These are phyloP conservation scores for Leccinum obscurum DNA, from an alignment of 768 basidiomycete species.

Conservation along the genomic window DNA sequence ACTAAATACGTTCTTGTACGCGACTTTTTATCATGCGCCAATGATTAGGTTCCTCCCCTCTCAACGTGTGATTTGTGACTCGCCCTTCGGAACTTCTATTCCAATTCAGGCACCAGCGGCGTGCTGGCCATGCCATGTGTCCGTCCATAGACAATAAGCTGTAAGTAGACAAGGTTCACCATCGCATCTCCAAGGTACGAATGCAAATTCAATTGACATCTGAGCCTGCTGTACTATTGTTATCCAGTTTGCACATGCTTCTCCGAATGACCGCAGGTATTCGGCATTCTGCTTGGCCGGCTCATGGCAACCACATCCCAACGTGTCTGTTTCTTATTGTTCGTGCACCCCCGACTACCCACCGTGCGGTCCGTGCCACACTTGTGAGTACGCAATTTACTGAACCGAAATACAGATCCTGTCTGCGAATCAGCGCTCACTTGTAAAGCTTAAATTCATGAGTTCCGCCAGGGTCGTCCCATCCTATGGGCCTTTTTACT, in stretches of 20 bases:
- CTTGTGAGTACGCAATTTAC: constrained; percentile 16
- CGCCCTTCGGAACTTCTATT: constrained; percentile 1
- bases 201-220: constrained; percentile 18
- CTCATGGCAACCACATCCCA: constrained; percentile 20
- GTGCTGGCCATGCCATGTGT: neutral
- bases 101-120: constrained; percentile 9
- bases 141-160: constrained; percentile 25
- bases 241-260: constrained; percentile 11
- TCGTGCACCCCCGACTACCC: constrained; percentile 10
- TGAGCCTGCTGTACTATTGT: constrained; percentile 20
- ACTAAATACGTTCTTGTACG: constrained; percentile 10
- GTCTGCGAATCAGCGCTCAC: constrained; percentile 8
- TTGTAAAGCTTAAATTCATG: constrained; percentile 19
- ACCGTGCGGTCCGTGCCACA: neutral
- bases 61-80: constrained; percentile 9
- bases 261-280: neutral
- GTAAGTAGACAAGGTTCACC: constrained; percentile 27
- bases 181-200: constrained; percentile 30
- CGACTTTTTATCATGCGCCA: constrained; percentile 19
- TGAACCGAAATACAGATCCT: constrained; percentile 4
- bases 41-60: constrained; percentile 20
- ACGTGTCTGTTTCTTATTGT: constrained; percentile 29
- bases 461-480: constrained; percentile 15
- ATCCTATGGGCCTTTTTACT: constrained; percentile 14
- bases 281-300: constrained; percentile 6